Percentiles rank a stretch among this genome's conserved stretches.
These are phyloP conservation scores for Cordyceps javanica DNA, from an alignment of 2,329 filamentous ascomycete genomes.

Conservation along the genomic window DNA sequence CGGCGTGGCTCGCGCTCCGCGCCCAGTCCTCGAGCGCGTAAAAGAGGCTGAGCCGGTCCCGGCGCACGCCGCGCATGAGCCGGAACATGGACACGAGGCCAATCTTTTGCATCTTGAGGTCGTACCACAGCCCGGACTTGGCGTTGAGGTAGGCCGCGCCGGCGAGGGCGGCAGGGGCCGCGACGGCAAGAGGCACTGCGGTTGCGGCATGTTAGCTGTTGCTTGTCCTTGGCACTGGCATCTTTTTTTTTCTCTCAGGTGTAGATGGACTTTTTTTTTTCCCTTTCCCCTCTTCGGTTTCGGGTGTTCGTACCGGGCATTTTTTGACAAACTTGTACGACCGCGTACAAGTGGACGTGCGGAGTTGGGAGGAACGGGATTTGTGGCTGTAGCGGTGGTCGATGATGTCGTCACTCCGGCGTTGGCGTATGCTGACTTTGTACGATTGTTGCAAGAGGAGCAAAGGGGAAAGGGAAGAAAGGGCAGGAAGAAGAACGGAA, in stretches of 20 bases:
- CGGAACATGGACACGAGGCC: slow-evolving; percentile 40
- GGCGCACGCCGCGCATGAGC: slow-evolving; percentile 41
- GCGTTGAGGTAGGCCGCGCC: slow-evolving; percentile 75
- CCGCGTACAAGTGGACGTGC: not conserved
- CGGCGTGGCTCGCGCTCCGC: slow-evolving; percentile 40
- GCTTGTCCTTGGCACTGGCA: not conserved
- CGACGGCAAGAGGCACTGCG: slow-evolving; percentile 46
- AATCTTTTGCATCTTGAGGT: slow-evolving; percentile 53
- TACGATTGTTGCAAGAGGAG: not conserved
- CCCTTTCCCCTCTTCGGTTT: too few relatives aligned
- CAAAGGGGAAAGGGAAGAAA: not conserved
- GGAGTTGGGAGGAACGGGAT: not conserved
- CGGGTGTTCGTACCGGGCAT: not conserved
- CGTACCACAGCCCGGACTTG: slow-evolving; percentile 59
- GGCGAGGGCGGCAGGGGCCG: slow-evolving; percentile 57
- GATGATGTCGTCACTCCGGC: not conserved
- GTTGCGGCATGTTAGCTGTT: not conserved
- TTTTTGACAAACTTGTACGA: not conserved
- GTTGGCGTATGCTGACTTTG: too few relatives aligned
- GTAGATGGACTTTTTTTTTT: too few relatives aligned
- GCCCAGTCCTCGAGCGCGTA: slow-evolving; percentile 68
- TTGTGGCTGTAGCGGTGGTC: not conserved
- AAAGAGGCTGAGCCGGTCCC: slow-evolving; percentile 63
- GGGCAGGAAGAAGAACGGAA: too few relatives aligned
- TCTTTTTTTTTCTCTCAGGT: not conserved